phyloP scores from a whole-genome alignment of 2,329 filamentous ascomycete genomes.

The Botryotinia narcissicola region DNA sequence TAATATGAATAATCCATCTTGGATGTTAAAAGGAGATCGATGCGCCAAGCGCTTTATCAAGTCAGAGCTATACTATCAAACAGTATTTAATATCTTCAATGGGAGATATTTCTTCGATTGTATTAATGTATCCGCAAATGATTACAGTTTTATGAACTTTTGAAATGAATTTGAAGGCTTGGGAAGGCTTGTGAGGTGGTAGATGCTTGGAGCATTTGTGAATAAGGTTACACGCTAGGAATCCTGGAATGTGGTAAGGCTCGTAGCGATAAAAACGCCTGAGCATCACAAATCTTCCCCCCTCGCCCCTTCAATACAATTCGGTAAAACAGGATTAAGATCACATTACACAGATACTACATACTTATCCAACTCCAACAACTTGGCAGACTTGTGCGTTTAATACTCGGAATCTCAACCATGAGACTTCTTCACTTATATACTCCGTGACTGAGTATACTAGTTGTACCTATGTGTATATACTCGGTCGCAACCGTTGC shows the following conservation, averaged over 20 bases:
- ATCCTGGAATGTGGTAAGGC: neutral
- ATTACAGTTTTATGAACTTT: neutral
- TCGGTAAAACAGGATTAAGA: neutral
- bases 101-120: neutral
- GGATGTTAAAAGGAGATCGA: neutral
- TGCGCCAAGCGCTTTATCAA: neutral
- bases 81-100: neutral
- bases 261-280: neutral
- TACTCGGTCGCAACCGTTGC: neutral
- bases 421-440: neutral
- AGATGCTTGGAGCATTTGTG: neutral
- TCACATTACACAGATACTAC: neutral
- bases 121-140: neutral
- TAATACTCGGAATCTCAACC: neutral
- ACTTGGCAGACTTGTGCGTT: neutral
- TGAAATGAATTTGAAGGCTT: neutral
- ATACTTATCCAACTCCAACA: neutral
- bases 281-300: neutral
- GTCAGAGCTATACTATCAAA: neutral
- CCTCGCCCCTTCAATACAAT: neutral
- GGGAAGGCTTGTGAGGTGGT: neutral
- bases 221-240: conserved; percentile 4
- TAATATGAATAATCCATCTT: conserved; percentile 59
- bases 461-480: neutral
- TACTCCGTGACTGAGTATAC: neutral